Evolutionary conservation across 2,329 filamentous ascomycete genomes (phyloP), one percentile per base, ranked within the genome.

Genomic region (Myriangium duriaei): DNA sequence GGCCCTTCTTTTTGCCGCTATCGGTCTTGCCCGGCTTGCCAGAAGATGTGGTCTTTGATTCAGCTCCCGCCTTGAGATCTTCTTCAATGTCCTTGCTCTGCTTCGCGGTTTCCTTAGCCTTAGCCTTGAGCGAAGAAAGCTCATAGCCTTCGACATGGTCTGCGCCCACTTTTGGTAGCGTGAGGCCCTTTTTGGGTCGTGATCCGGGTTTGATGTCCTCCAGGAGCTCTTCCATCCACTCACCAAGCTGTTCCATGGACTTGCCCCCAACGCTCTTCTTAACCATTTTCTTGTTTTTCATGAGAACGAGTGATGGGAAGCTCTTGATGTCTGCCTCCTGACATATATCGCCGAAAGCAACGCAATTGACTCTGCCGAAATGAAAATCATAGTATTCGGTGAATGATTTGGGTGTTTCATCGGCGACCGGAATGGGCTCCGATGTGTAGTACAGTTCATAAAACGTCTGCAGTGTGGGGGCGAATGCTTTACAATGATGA

Each of bases 381-480:
- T 82, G 77, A 59, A 94, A 88, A 60, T 88, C 76, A 61, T 96
- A 96, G 58, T 77, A 91, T 39, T 78, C 69, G 19, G 78, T 76
- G 53, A 95, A 95, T 4, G 72, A 71, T 52, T 79, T 78, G 26
- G 49, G 43, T 14, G 50, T 50, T n/a, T 26, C n/a, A 31, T 63
- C 65, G 7, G 64, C 60, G 14, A 69, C 59, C 43, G 67, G 60
- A 34, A 79, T 63, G 11, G 81, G 79, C 51, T 85, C 79, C 26
- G 84, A 91, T 26, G 87, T 95, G 64, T 84, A 77, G 65, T 95
- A 98, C 60, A 79, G 95, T 63, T 98, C 91, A 68, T 96, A 94
- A 11, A 88, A 61, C 4, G 87, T 95, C 61, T 96, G 86, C 68
- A 76, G 95, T 35, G 75, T 79, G 5, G 91, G 91, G 37, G 83